Evolutionary conservation across 2,329 filamentous ascomycete species (phyloP), one percentile per base, ranked within the genome.

Genomic region (Exophiala aquamarina): DNA sequence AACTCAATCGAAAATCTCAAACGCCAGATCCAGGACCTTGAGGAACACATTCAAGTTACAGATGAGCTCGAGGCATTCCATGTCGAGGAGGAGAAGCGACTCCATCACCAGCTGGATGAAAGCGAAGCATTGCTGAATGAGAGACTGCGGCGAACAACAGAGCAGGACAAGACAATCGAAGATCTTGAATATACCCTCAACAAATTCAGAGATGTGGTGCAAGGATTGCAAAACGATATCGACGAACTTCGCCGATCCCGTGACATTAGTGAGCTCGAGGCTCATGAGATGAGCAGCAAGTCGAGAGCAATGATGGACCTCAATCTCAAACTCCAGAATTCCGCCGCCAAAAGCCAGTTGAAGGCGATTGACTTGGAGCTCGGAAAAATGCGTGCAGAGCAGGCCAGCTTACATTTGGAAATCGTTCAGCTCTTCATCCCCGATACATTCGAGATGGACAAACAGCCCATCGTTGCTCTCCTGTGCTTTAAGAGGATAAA

Each of bases 231-330:
- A 67, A 83, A 76, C 57, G 90, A 95, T 63, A 73, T 97, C 56
- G 88, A 95, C 59, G 91, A 97, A 61, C 92, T 96, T 78, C 83
- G 89, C 50, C 88, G 91, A 10, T 94, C 90, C 3, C 89, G 94
- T 32, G 55, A 60, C n/a, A 87, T 97, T 58, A 94, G 90, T 1
- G 93, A 97, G 66, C 86, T 86, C 13, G 91, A 97, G 66, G 90
- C 92, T 1, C 90, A 91, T 64, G 89, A 97, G 66, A 81, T 97
- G 45, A 91, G 85, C 56, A 87, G 82, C 60, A 86, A 89, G 53
- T 95, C 92, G 35, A 83, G 90, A 54, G 90, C 92, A 44, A 95
- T 98, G 86, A 87, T 95, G 81, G 92, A 98, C 62, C 78, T 98
- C 36, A 97, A 97, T 67, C 81, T 92, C 78, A 94, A 95, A 70